phyloP scores from a whole-genome alignment of 1,139 yeast genomes.

The Petasospora fabianii region DNA sequence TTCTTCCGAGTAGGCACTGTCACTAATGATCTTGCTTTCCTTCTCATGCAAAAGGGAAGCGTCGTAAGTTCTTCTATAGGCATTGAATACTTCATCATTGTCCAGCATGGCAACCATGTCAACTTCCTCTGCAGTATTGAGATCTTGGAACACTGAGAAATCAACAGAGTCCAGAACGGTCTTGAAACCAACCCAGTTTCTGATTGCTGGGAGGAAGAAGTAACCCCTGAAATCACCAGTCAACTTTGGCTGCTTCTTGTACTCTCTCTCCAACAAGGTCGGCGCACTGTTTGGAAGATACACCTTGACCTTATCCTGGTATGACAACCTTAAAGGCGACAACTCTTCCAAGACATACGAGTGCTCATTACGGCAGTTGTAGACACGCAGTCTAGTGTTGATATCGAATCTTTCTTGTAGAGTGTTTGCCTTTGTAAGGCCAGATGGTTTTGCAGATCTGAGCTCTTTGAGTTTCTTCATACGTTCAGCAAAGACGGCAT shows the following conservation, averaged over 20 bases:
- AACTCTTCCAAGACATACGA: constrained; percentile 42
- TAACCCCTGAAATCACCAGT: constrained; percentile 28
- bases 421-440: constrained; percentile 15
- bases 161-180: neutral
- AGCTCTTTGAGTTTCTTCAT: constrained; percentile 33
- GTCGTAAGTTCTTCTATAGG: constrained; percentile 12
- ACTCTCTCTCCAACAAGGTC: constrained; percentile 40
- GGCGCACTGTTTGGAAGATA: constrained; percentile 40
- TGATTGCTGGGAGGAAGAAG: constrained; percentile 31
- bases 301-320: constrained; percentile 47
- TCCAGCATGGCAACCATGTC: constrained; percentile 12
- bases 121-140: constrained; percentile 6
- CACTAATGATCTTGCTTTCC: constrained; percentile 12
- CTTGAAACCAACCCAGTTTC: constrained; percentile 26
- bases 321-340: constrained; percentile 39
- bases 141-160: constrained; percentile 2
- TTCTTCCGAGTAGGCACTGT: constrained; percentile 1
- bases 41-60: constrained; percentile 16
- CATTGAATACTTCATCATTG: constrained; percentile 8
- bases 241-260: constrained; percentile 24
- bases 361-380: constrained; percentile 51
- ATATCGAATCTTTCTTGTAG: constrained; percentile 28
- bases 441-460: constrained; percentile 11
- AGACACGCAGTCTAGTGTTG: constrained; percentile 28
- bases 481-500: constrained; percentile 43